A percentile compares a stretch with the other conserved stretches of the same genome.
Evolutionary conservation across 2,329 filamentous ascomycete species (phyloP).

Genomic region (Colletotrichum sp.): DNA sequence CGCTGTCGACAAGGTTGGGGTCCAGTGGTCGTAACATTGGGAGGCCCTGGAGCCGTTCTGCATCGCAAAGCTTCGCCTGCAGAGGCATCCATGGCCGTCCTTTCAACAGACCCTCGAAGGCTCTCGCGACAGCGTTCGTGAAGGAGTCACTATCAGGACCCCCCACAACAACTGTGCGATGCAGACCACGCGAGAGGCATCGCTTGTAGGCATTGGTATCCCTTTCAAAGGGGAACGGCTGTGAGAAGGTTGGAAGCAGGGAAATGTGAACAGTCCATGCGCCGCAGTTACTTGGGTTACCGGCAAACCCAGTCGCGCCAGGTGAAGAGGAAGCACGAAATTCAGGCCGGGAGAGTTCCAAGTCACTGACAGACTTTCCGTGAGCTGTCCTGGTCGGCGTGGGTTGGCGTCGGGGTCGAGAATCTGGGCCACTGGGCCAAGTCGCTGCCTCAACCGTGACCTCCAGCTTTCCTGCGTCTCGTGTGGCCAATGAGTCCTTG

Average conservation of each 20-base stretch:
- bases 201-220: conserved; percentile 66
- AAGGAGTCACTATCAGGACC: conserved; percentile 56
- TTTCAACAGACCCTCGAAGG: conserved; percentile 55
- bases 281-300: conserved; percentile 22
- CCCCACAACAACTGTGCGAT: conserved; percentile 60
- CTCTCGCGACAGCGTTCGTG: conserved; percentile 48
- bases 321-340: background rate
- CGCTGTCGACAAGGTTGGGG: conserved; percentile 40
- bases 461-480: background rate
- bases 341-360: no score
- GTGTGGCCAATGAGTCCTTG: background rate
- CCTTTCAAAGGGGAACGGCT: conserved; percentile 66
- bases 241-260: conserved; percentile 56
- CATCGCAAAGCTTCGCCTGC: conserved; percentile 64
- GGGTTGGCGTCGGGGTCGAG: background rate
- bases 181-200: conserved; percentile 64
- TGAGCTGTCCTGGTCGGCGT: background rate
- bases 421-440: background rate
- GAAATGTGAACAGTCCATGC: conserved; percentile 67
- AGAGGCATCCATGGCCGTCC: conserved; percentile 62
- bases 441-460: background rate
- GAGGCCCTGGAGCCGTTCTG: conserved; percentile 56
- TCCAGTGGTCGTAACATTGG: conserved; percentile 65
- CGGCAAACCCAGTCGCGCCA: background rate
- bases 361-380: background rate